Evolutionary conservation across 306 rosid genomes (phyloP), one percentile per base, ranked within the genome.

Genomic region (Vicia villosa): DNA sequence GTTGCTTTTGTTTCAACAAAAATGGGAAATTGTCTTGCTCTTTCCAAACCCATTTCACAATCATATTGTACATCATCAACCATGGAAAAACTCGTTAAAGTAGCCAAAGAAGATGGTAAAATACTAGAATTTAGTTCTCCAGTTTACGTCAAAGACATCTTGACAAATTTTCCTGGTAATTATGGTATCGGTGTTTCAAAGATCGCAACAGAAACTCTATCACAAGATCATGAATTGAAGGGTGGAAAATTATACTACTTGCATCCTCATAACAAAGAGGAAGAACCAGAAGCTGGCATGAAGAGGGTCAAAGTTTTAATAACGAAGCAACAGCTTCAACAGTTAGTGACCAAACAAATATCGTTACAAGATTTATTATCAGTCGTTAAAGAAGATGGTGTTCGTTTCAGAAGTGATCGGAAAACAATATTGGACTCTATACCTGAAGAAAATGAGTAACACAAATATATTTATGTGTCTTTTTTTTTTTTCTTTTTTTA

Each of bases 11-110:
- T 26, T 56, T 56, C 63, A 56, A 24, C 62, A 56, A 56, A 76
- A 51, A 92, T 89, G 97, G 96, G 97, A 0, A 91, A 89, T 73
- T 80, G 66, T 37, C 69, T 81, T 36, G 80, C 66, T 71, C 75
- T 45, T 28, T 74, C 68, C 69, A 83, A 52, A 68, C 52, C 77
- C 40, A 34, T 38, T 37, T 63, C 66, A 21, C 32, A 60, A 24
- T 67, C 75, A 11, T 54, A 2, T 76, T 36, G 60, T 24, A 58
- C 32, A 58, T 2, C 4, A 8, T 10, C 4, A 4, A 56, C 26
- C 13, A 28, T 40, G 17, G 42, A 19, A 42, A 72, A 80, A 59
- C 69, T 81, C 24, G 66, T 84, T 47, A 77, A 57, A 73, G 80
- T 91, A 42, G 83, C 87, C 16, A 83, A 81, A 81, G 62, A 63